Percentiles rank a stretch among this genome's conserved stretches.
Conservation (phyloP, 2,329 filamentous ascomycete genomes). For the Trichoderma afroharzianum region DNA sequence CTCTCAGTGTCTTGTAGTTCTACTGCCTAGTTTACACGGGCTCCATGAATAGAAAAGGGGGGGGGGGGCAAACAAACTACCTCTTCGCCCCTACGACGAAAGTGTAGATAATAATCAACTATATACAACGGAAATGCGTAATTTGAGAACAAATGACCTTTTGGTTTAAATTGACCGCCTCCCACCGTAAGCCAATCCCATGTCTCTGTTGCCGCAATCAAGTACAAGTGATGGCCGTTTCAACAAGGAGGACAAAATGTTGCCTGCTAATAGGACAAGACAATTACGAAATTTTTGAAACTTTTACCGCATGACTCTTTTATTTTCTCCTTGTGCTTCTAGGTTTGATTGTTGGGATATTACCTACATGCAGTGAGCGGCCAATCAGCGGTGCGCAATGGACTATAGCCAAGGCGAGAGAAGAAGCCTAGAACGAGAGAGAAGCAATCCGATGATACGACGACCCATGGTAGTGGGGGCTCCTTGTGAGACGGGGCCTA, state of each 20-base stretch:
- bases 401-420: not conserved
- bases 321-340: not conserved
- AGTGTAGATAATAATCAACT: conserved; percentile 1
- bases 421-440: conserved; percentile 6
- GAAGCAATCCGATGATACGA: not conserved
- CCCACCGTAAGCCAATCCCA: not conserved
- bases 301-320: not conserved
- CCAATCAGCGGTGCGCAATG: not conserved
- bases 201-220: not conserved
- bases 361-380: not conserved
- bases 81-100: not conserved
- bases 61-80: not conserved
- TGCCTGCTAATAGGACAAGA: not conserved
- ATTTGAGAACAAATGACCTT: not conserved
- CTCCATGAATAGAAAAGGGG: not conserved
- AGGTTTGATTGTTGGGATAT: not conserved
- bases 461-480: not conserved
- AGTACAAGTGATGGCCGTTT: not conserved
- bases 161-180: not conserved
- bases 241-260: not conserved
- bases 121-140: not conserved
- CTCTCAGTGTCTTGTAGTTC: not conserved
- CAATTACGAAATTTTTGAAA: not conserved
- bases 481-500: not conserved
- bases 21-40: not conserved